phyloP scores from a whole-genome alignment of 768 basidiomycete species.

The Coprinopsis cinerea region DNA sequence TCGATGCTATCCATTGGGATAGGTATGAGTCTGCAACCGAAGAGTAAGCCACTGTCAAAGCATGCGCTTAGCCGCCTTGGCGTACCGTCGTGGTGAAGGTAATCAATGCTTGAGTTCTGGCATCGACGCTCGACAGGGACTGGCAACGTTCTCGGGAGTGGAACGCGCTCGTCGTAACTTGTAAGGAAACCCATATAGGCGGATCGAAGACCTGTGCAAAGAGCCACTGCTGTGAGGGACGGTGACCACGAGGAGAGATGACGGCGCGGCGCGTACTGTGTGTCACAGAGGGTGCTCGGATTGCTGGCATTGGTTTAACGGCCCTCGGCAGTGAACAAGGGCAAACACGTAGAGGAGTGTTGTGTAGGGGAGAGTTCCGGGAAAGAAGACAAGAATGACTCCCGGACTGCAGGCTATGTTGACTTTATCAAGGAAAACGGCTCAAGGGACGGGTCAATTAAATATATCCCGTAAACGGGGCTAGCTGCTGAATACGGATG shows the following conservation, averaged over 20 bases:
- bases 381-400: background rate
- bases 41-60: background rate
- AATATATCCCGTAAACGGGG: constrained; percentile 7
- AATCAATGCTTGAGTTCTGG: background rate
- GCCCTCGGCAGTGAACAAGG: background rate
- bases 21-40: constrained; percentile 15
- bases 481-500: too few species aligned
- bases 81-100: constrained; percentile 13
- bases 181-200: constrained; percentile 1
- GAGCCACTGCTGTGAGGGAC: background rate
- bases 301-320: constrained; percentile 11
- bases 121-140: background rate
- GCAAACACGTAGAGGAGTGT: background rate
- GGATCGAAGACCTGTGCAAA: background rate
- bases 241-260: background rate
- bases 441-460: constrained; percentile 4
- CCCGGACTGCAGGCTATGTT: constrained; percentile 5
- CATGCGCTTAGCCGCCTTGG: constrained; percentile 3
- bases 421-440: constrained; percentile 7
- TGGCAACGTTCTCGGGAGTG: background rate
- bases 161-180: background rate
- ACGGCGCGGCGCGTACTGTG: constrained; percentile 1
- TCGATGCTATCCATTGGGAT: constrained; percentile 21
- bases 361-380: background rate
- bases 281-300: constrained; percentile 2